A percentile compares a stretch with the other conserved stretches of the same genome.
Conservation (phyloP, 176 grass and related monocot species). For the Cymbopogon citratus region DNA sequence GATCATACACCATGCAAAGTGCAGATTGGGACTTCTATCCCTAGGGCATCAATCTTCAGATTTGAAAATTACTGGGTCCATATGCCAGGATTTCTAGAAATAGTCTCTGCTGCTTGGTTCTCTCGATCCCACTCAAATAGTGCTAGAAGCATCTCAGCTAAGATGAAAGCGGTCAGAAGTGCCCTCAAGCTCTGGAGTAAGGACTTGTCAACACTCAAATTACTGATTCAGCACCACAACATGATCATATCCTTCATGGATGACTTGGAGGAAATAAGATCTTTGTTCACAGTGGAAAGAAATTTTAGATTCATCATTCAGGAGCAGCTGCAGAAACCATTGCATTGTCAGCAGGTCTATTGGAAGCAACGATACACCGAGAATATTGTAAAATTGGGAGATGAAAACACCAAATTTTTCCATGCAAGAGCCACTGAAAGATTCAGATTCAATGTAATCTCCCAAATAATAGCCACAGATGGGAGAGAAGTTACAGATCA, state of each 20-base stretch:
- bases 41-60: too few species aligned
- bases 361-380: not conserved
- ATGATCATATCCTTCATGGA: not conserved
- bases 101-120: too few species aligned
- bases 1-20: too few species aligned
- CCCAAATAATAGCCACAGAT: too few species aligned
- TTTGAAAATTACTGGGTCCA: too few species aligned
- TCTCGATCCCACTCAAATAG: too few species aligned
- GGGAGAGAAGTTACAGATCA: too few species aligned
- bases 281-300: not conserved
- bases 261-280: not conserved
- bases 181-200: not conserved
- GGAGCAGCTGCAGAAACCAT: fast-evolving
- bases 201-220: fast-evolving
- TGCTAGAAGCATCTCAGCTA: not conserved
- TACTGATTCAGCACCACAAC: not conserved
- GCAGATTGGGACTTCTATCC: too few species aligned
- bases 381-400: not conserved
- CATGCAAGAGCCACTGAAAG: too few species aligned
- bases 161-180: not conserved
- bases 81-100: too few species aligned
- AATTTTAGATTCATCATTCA: not conserved
- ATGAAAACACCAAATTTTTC: not conserved
- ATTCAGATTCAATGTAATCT: too few species aligned
- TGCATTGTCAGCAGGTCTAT: not conserved